Base-by-base conservation (phyloP, 495 filamentous ascomycete genomes). In the Collariella sp. region DNA sequence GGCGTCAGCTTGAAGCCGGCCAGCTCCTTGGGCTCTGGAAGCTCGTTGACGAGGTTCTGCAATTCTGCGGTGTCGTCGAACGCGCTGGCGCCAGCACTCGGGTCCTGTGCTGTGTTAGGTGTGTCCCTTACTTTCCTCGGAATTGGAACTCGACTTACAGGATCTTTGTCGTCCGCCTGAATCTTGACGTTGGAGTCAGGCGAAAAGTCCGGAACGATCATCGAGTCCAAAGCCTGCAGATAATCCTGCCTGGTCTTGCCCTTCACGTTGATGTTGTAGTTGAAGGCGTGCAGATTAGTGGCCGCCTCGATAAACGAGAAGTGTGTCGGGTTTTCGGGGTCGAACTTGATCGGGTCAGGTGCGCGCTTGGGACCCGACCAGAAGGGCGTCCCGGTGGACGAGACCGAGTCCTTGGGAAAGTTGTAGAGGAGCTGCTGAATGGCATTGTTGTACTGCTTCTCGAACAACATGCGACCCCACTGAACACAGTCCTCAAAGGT, bases 321-420 rank as follows among this genome's bases (percentile, higher is more conserved):
- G 67, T 99, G 93, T 18, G 88, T 90, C 15, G 83, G 75, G 63
- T 95, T 95, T 16, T 81, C 72, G 50, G 83, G 73, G 62, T 94
- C 88, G 57, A 99, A 99, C 63, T 86, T 89, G 58, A 96, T 71
- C 59, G 93, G 84, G 53, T 91, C 86, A 10, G 94, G 94, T 7
- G 94, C 94, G 63, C 94, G 89, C 80, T 99, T 99, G 18, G 94
- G 94, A 39, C 94, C 94, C 50, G 91, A 96, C 94, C 94, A 99
- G 77, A 99, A 99, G 1, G 81, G 87, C 52, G 91, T 85, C 36
- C 94, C 93, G 19, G 80, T 85, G 31, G 88, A 90, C 3, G 93
- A 95, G 34, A 76, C 79, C 0, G 91, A 87, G 67, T 97, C 93
- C 66, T 91, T 91, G 39, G 93, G 94, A 75, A 99, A 99, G 74